A percentile compares a stretch with the other conserved stretches of the same genome.
These are phyloP conservation scores for Ogataea trehaloabstinens DNA, from an alignment of 805 yeast species.

Conservation along the genomic window DNA sequence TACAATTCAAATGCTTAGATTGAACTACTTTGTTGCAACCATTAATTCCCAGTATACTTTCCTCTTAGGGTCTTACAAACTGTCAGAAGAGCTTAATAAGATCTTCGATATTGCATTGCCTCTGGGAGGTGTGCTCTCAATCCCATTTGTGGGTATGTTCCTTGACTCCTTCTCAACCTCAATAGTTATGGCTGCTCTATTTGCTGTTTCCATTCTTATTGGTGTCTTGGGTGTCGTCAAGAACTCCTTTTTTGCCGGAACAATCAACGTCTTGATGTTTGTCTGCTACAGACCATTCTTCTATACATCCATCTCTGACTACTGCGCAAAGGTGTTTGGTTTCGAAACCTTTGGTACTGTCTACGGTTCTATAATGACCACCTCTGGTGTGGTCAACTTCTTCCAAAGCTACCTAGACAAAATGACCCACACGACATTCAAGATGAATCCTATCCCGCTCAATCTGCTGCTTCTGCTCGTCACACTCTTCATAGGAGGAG, in stretches of 20 bases:
- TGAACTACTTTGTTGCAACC: constrained; percentile 59
- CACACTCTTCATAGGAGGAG: constrained; percentile 44
- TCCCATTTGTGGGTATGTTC: constrained; percentile 53
- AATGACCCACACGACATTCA: constrained; percentile 48
- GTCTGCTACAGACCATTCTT: constrained; percentile 57
- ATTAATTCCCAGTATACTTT: constrained; percentile 53
- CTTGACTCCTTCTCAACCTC: constrained; percentile 50
- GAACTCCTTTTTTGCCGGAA: constrained; percentile 37
- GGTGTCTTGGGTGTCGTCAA: constrained; percentile 50
- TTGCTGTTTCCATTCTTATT: constrained; percentile 41
- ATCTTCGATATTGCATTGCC: constrained; percentile 55
- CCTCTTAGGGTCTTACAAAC: constrained; percentile 37
- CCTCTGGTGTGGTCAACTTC: constrained; percentile 51
- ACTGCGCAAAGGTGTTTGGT: constrained; percentile 63
- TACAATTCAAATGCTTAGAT: constrained; percentile 55
- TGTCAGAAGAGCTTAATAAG: constrained; percentile 42
- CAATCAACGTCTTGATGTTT: constrained; percentile 45
- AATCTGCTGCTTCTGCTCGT: constrained; percentile 38
- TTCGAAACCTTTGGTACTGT: constrained; percentile 59
- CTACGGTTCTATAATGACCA: constrained; percentile 54
- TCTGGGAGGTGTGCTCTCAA: constrained; percentile 52
- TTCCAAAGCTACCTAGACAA: constrained; percentile 46
- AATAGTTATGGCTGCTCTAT: constrained; percentile 39
- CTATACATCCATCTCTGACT: constrained; percentile 56
- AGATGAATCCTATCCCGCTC: constrained; percentile 56